Percentiles rank a stretch among this genome's conserved stretches.
Evolutionary conservation across 2,329 filamentous ascomycete genomes (phyloP).

Genomic region (Waltergamsia citrina): DNA sequence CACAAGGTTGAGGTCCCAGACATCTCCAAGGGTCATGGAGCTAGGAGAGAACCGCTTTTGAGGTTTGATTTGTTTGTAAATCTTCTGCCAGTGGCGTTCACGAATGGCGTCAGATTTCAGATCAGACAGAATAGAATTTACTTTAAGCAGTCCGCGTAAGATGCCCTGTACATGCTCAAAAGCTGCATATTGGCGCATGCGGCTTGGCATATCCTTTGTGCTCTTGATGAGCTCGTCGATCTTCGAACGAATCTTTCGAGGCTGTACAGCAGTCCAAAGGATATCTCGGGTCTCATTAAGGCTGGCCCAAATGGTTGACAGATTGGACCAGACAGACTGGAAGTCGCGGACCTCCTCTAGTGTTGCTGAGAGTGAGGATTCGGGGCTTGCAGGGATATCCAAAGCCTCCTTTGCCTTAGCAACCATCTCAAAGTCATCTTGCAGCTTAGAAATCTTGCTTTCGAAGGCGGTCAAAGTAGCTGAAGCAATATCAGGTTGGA

Average conservation of each 20-base stretch:
- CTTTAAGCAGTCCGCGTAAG: conserved; percentile 79
- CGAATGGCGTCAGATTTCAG: conserved; percentile 94
- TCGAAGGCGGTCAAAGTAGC: conserved; percentile 77
- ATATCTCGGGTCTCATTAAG: conserved; percentile 88
- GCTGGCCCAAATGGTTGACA: conserved; percentile 94
- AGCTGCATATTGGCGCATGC: conserved; percentile 98
- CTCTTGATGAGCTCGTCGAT: conserved; percentile 93
- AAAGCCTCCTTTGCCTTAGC: conserved; percentile 95
- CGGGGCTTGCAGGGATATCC: conserved; percentile 70
- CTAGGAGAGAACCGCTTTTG: conserved; percentile 89
- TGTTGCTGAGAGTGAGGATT: conserved; percentile 74
- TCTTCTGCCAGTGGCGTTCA: conserved; percentile 94
- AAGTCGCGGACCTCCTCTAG: conserved; percentile 97
- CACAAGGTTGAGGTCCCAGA: conserved; percentile 92
- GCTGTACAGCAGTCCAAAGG: conserved; percentile 91
- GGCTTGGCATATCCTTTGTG: conserved; percentile 97
- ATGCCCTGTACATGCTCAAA: conserved; percentile 97
- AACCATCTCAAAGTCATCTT: conserved; percentile 86
- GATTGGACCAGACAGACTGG: conserved; percentile 93
- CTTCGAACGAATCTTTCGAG: conserved; percentile 80
- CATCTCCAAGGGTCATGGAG: conserved; percentile 93
- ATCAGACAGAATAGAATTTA: conserved; percentile 79
- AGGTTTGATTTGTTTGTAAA: conserved; percentile 91
- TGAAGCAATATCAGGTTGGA: conserved; percentile 82
- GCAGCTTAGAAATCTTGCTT: conserved; percentile 71